Evolutionary conservation across 345 rosid species (phyloP), one percentile per base, ranked within the genome.

Genomic region (Heritiera littoralis): DNA sequence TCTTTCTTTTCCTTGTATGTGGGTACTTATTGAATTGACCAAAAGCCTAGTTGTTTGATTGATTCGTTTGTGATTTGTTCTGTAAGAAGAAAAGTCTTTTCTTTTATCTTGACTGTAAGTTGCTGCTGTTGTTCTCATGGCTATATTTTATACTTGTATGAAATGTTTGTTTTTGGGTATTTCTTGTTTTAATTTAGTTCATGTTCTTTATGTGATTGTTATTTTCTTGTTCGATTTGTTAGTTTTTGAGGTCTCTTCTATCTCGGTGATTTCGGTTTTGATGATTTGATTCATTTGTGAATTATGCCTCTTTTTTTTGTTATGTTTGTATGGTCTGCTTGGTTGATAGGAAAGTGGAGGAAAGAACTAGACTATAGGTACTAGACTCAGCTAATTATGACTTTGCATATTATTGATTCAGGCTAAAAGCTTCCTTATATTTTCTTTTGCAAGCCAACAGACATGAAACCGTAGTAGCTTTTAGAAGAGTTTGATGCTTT

Each of bases 261-360:
- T 69, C 28, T 69, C 46, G 56, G 54, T 70, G 46, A 11, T 70
- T 46, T 48, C n/a, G 58, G 9, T 18, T 13, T 23, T 45, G 4
- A 20, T 41, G 30, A 51, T 68, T 45, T 70, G 49, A 18, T 58
- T 56, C 0, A 56, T 28, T 43, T 68, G 20, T 17, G 63, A 20
- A 43, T 69, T 78, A 0, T 2, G 54, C 43, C 11, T 1, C 8
- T 32, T 30, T 35, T 32, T 15, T 65, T 12, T 8, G 6, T 63
- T 67, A 15, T 49, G 56, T 45, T 54, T 14, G 32, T 77, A 15
- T 49, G 61, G 41, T 66, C 74, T 79, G 32, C 18, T 23, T 79
- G 76, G 63, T 49, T 59, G 38, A 14, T 48, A 60, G 40, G 72
- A 46, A 72, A 61, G 40, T 45, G 5, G 54, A 43, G 56, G n/a